Evolutionary conservation across 805 yeast genomes (phyloP), one percentile per base, ranked within the genome.

Genomic region (Pichia deserticola): DNA sequence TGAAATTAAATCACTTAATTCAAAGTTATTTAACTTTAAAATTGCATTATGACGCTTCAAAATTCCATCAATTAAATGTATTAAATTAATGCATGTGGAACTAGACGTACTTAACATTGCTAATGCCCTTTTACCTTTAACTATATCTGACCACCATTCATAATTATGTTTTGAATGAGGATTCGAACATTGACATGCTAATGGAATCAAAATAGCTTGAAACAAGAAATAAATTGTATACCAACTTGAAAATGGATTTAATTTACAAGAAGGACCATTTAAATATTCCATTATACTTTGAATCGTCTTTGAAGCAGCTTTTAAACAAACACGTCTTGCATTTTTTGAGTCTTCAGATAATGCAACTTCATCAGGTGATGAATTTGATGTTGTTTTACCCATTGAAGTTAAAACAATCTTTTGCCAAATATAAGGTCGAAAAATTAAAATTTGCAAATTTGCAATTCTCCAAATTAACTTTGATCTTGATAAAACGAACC

Each of bases 201-300:
- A 71, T 8, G 83, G 81, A 44, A 82, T 77, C 49, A 82, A 63
- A 5, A 77, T 74, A 1, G 86, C 85, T 60, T 82, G 86, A 64
- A 81, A 80, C 12, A 80, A 54, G 60, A 78, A 82, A 58, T 78
- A 82, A 0, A 81, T 76, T 5, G 84, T 77, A 62, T 81, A 78
- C 87, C 87, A 82, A 30, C 78, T 74, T 12, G 78, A 70, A 33
- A 79, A 67, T 29, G 75, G 72, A n/a, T 78, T 70, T 20, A 72
- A 45, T 38, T 54, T 51, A 35, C 35, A 40, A 7, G 48, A 50
- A 33, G 53, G 48, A 7, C 53, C 54, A 42, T 51, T 55, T 36
- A 66, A 60, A 54, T 67, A 78, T 32, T 66, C 67, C 28, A 71
- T 64, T 8, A 81, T 77, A 7, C 82, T 74, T 38, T 64, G 49